These are phyloP conservation scores for Emericellopsis cladophorae DNA, from an alignment of 2,329 filamentous ascomycete genomes.

Conservation along the genomic window DNA sequence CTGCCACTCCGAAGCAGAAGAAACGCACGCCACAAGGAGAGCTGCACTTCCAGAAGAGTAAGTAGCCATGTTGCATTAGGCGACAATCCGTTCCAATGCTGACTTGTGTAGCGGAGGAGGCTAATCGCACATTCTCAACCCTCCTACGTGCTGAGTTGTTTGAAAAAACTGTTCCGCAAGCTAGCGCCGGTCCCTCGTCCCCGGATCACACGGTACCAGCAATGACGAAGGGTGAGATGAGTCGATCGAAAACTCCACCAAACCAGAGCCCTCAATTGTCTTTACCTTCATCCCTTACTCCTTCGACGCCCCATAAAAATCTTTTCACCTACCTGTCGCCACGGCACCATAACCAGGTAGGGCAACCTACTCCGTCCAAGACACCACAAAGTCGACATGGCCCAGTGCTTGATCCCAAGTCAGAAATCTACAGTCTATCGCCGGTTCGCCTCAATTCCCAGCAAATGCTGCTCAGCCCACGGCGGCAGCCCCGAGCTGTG, in stretches of 20 bases:
- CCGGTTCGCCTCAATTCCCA: slow-evolving; percentile 90
- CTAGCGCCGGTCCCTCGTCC: slow-evolving; percentile 50
- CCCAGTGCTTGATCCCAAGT: slow-evolving; percentile 76
- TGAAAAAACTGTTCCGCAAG: slow-evolving; percentile 77
- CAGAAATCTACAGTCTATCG: slow-evolving; percentile 91
- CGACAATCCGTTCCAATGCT: not conserved
- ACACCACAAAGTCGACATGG: slow-evolving; percentile 82
- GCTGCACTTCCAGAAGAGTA: slow-evolving; percentile 88
- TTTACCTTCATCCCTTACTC: slow-evolving; percentile 67
- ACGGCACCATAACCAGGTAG: slow-evolving; percentile 53
- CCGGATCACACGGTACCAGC: slow-evolving; percentile 40
- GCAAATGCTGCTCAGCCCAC: slow-evolving; percentile 80
- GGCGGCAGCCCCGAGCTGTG: slow-evolving; percentile 78
- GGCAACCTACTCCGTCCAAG: slow-evolving; percentile 79
- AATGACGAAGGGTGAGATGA: slow-evolving; percentile 40
- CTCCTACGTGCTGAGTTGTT: slow-evolving; percentile 87
- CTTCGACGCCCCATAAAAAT: slow-evolving; percentile 94
- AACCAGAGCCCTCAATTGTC: slow-evolving; percentile 45
- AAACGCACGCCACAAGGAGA: slow-evolving; percentile 80
- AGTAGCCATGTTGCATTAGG: slow-evolving; percentile 12
- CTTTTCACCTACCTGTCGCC: slow-evolving; percentile 86
- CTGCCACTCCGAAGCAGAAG: slow-evolving; percentile 75
- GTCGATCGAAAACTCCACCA: slow-evolving; percentile 71
- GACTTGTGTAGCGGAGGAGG: slow-evolving; percentile 60
- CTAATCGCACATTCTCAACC: slow-evolving; percentile 83